phyloP scores from a whole-genome alignment of 1,284 basidiomycete genomes.

The Kwoniella shivajii region DNA sequence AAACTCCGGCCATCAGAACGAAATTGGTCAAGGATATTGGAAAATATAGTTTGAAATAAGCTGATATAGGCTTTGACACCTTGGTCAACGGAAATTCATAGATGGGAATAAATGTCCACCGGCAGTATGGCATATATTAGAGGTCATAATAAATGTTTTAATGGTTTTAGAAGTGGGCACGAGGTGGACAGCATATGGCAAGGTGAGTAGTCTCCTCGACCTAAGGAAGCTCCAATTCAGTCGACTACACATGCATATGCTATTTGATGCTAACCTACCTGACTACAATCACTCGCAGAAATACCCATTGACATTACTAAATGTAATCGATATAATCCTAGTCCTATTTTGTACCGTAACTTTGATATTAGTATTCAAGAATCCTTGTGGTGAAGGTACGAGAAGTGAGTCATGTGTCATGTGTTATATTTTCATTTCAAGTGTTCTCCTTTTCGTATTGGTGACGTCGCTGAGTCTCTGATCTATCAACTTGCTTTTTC shows the following conservation, averaged over 20 bases:
- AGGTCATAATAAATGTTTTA: constrained; percentile 82
- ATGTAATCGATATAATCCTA: constrained; percentile 80
- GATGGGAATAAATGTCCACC: constrained; percentile 51
- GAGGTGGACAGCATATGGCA: constrained; percentile 84
- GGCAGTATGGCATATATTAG: constrained; percentile 79
- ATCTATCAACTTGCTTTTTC: background rate
- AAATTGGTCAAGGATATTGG: too few relatives aligned
- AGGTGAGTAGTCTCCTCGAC: constrained; percentile 60
- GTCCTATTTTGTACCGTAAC: constrained; percentile 85
- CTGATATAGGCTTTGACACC: too few relatives aligned
- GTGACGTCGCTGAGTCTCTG: too few relatives aligned
- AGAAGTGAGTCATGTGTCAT: constrained; percentile 34
- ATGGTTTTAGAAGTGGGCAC: constrained; percentile 92
- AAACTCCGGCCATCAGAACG: background rate
- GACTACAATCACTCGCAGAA: constrained; percentile 62
- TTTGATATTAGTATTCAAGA: constrained; percentile 76
- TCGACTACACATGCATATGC: background rate
- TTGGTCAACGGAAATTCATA: too few relatives aligned
- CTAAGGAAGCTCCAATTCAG: too few relatives aligned
- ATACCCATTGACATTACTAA: constrained; percentile 93
- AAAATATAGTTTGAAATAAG: too few relatives aligned
- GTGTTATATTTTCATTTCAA: too few relatives aligned
- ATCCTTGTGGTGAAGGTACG: constrained; percentile 48
- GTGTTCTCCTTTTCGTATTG: too few relatives aligned
- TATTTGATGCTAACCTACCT: background rate